A percentile compares a stretch with the other conserved stretches of the same genome.
Evolutionary conservation across 495 filamentous ascomycete genomes (phyloP).

Genomic region (Neurospora sp.): DNA sequence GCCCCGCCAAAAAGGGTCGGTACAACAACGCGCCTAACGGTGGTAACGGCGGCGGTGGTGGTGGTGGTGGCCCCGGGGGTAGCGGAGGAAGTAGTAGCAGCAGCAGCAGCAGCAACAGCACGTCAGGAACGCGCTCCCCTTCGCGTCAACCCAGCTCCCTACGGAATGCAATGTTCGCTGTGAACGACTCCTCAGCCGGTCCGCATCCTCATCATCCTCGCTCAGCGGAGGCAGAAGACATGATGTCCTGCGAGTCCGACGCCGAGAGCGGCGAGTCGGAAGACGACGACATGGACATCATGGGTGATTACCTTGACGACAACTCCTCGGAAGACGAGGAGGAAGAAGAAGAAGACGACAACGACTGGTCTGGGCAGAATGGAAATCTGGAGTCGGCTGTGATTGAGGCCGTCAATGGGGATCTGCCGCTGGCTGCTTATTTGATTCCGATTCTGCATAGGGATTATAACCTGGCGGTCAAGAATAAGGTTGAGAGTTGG

Average conservation of each 20-base stretch:
- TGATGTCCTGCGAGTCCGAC: background rate
- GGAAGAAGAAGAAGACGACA: constrained; percentile 8
- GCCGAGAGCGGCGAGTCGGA: background rate
- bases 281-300: constrained; percentile 8
- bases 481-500: constrained; percentile 17
- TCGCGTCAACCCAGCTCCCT: constrained; percentile 8
- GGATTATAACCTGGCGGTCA: constrained; percentile 9
- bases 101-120: background rate
- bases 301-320: constrained; percentile 2
- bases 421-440: constrained; percentile 11
- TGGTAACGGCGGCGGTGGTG: background rate
- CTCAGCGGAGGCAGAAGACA: background rate
- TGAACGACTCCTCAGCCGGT: background rate
- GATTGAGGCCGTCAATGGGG: constrained; percentile 14
- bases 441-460: constrained; percentile 15
- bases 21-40: background rate
- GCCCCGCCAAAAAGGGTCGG: constrained; percentile 1
- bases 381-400: constrained; percentile 13
- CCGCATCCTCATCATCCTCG: background rate
- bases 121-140: constrained; percentile 1
- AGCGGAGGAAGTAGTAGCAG: background rate
- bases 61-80: background rate
- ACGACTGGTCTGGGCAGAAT: constrained; percentile 19
- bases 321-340: constrained; percentile 6
- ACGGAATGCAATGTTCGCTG: constrained; percentile 6